A percentile compares a stretch with the other conserved stretches of the same genome.
Evolutionary conservation across 306 rosid genomes (phyloP).

Genomic region (Benincasa hispida): DNA sequence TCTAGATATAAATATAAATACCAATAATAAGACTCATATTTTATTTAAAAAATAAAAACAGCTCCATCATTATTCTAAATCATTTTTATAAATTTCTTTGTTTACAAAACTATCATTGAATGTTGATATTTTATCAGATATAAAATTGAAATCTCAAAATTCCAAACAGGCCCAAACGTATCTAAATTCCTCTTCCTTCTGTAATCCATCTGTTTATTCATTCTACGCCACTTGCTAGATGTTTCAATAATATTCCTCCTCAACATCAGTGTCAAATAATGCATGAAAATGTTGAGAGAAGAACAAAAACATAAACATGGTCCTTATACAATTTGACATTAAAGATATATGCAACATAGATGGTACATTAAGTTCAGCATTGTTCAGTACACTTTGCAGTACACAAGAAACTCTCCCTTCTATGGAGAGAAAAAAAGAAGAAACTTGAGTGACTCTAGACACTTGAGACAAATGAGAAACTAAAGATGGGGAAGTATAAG

Average conservation of each 20-base stretch:
- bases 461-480: neutral
- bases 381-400: neutral
- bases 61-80: too few species aligned
- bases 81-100: too few species aligned
- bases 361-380: neutral
- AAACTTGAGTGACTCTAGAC: neutral
- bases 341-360: neutral
- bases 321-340: neutral
- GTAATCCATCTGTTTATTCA: too few species aligned
- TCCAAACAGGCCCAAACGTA: too few species aligned
- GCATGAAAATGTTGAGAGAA: neutral
- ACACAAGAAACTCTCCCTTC: neutral
- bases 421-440: neutral
- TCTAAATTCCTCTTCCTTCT: too few species aligned
- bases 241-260: neutral
- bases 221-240: too few species aligned
- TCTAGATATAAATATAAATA: too few species aligned
- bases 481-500: slow-evolving; percentile 24
- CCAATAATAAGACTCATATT: too few species aligned
- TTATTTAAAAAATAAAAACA: too few species aligned
- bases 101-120: too few species aligned
- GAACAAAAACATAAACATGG: neutral
- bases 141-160: too few species aligned
- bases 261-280: neutral
- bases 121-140: too few species aligned